Base-by-base conservation (phyloP, 2,329 filamentous ascomycete species). In the Lasiodiplodia citricola region DNA sequence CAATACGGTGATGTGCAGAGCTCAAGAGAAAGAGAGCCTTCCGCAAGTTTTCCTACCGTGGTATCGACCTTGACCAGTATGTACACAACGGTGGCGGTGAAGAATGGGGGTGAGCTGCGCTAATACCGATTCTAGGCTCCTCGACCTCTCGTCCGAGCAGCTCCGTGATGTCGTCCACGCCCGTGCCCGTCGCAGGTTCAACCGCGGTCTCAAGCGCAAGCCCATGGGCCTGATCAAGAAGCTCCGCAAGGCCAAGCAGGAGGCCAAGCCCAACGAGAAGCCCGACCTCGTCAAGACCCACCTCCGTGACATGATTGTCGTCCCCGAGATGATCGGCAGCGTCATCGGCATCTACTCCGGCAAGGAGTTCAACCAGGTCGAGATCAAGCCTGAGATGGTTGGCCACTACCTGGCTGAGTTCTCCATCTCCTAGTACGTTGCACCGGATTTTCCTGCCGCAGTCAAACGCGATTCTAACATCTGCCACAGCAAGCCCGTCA, bases 161-260 rank as follows among this genome's bases (percentile, higher is more conserved):
- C 94, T 99, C 85, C 94, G 96, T 82, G 94, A 97, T 92, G 93
- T 99, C 84, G 94, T 99, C 81, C 96, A 99, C 89, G 96, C 96
- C 81, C 96, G 96, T 84, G 96, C 96, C 83, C 95, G 96, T 83
- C 91, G 96, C 85, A 91, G 96, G 84, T 98, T 99, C 92, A 98
- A 98, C 92, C 95, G 96, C 78, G 96, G 96, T 81, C 92, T 99
- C 81, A 99, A 98, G 92, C 94, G 96, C 88, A 97, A 97, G 90
- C 96, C 96, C 80, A 98, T 99, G 96, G 96, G 96, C 80, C 89
- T 99, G 81, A 98, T 99, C 91, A 98, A 98, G 93, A 99, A 99
- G 91, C 93, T 99, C 81, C 95, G 96, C 85, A 98, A 97, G 90
- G 92, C 96, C 78, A 97, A 97, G 92, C 93, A 97, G 87, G 94